These are phyloP conservation scores for Fragaria nilgerrensis DNA, from an alignment of 306 rosid genomes.

Conservation along the genomic window DNA sequence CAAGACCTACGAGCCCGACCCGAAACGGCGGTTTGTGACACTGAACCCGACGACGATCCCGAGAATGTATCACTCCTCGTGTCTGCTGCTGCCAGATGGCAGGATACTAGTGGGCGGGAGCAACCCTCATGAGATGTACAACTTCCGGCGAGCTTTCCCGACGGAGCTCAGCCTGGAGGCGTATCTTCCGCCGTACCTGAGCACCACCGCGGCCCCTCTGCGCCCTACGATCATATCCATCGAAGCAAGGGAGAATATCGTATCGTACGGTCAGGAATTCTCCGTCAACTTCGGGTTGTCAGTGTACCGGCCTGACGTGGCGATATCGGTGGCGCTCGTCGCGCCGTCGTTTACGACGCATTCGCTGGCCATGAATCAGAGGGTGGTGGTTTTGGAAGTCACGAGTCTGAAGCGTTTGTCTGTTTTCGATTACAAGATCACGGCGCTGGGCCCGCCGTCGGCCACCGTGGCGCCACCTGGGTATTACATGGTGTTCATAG, in stretches of 20 bases:
- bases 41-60: slow-evolving; percentile 44
- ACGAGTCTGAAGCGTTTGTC: slow-evolving; percentile 22
- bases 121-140: slow-evolving; percentile 56
- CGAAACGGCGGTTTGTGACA: slow-evolving; percentile 27
- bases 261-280: slow-evolving; percentile 36
- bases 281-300: slow-evolving; percentile 39
- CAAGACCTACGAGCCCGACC: slow-evolving; percentile 21
- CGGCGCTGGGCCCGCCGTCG: slow-evolving; percentile 43
- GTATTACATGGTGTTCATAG: slow-evolving; percentile 53
- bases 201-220: background rate
- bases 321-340: slow-evolving; percentile 31
- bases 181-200: slow-evolving; percentile 54
- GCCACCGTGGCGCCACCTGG: slow-evolving; percentile 72
- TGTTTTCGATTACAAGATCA: slow-evolving; percentile 30
- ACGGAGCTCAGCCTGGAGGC: slow-evolving; percentile 63
- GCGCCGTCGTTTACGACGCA: slow-evolving; percentile 74
- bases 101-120: slow-evolving; percentile 79
- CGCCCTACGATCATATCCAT: slow-evolving; percentile 48
- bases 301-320: background rate
- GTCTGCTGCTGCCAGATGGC: slow-evolving; percentile 61
- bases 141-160: slow-evolving; percentile 48
- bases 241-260: slow-evolving; percentile 23
- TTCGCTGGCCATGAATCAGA: slow-evolving; percentile 63
- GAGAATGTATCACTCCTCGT: slow-evolving; percentile 72
- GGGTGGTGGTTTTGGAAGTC: slow-evolving; percentile 59